phyloP scores from a whole-genome alignment of 352 stramenopile genomes.

The Thalassiosira mediterranea region DNA sequence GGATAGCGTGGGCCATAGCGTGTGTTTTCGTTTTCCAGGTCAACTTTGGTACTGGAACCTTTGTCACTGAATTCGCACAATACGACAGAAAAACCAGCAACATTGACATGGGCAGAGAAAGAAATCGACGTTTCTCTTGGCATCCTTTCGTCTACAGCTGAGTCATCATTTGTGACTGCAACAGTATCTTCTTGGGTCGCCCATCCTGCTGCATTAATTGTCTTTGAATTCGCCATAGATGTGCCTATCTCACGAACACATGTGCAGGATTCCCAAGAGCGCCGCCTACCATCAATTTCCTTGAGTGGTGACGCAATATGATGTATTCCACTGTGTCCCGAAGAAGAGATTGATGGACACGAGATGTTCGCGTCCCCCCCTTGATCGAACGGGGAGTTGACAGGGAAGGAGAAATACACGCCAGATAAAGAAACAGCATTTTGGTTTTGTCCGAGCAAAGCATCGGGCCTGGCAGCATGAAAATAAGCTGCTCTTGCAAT shows the following conservation, averaged over 20 bases:
- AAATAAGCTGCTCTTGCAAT: constrained; percentile 43
- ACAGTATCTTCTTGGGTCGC: constrained; percentile 11
- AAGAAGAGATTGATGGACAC: background rate
- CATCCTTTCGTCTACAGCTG: background rate
- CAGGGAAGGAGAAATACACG: constrained; percentile 32
- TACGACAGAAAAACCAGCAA: constrained; percentile 48
- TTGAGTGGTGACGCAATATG: background rate
- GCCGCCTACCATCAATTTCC: too few species aligned
- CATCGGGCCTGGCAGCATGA: background rate
- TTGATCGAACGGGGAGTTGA: background rate
- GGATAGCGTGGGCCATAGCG: background rate
- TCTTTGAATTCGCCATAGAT: constrained; percentile 16
- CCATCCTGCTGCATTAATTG: background rate
- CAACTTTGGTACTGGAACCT: background rate
- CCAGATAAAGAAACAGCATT: constrained; percentile 16
- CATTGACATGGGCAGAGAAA: constrained; percentile 22
- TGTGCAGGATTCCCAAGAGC: background rate
- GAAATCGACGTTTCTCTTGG: constrained; percentile 10
- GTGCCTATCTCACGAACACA: background rate
- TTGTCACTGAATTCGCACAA: constrained; percentile 42
- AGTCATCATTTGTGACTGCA: background rate
- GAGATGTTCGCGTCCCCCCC: background rate
- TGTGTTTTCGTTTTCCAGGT: constrained; percentile 1
- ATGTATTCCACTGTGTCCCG: background rate
- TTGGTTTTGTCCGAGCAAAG: background rate